Base-by-base conservation (phyloP, 441 rosid species). In the Geranium incanum region DNA sequence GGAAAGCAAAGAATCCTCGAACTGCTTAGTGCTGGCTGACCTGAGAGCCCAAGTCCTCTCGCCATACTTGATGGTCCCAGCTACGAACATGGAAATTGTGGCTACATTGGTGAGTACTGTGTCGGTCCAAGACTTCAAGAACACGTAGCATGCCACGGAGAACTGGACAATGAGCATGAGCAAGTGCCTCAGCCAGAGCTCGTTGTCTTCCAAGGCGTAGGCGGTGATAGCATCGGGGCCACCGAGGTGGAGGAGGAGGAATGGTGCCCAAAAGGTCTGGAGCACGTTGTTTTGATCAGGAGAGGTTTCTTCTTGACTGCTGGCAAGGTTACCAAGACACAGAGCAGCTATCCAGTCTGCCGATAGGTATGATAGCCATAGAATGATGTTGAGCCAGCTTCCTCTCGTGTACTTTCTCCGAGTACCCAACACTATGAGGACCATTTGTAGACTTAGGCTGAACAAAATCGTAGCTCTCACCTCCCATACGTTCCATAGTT, bases 151-250 rank as follows among this genome's bases (percentile, higher is more conserved):
- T 2, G 79, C 74, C 8, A 64, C 39, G 11, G 65, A 70, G 12
- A 75, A n/a, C 23, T 76, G 79, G 15, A 64, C 18, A 33, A 52
- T 0, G 0, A 67, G 43, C 4, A 19, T 59, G 9, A 77, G 74
- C 1, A 68, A 36, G 63, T 78, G 78, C 28, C 77, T 71, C 4
- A 21, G 43, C 76, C 82, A 76, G 1, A 76, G 65, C 45, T 73
- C 77, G 37, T 68, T 76, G 36, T 76, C 79, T 66, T 75, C 68
- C 9, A 68, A 9, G 55, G 74, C 38, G 50, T 66, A 67, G 9
- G 72, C 72, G 1, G 70, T 71, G 75, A 76, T 65, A 2, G 59
- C 45, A 39, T 76, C 67, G 0, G 72, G 71, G 12, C 75, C 75
- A 1, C 72, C 72, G 0, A 71, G 67, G 67, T 76, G 55, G 16